A percentile compares a stretch with the other conserved stretches of the same genome.
phyloP scores from a whole-genome alignment of 2,329 filamentous ascomycete species.

The Apiospora phragmitis region DNA sequence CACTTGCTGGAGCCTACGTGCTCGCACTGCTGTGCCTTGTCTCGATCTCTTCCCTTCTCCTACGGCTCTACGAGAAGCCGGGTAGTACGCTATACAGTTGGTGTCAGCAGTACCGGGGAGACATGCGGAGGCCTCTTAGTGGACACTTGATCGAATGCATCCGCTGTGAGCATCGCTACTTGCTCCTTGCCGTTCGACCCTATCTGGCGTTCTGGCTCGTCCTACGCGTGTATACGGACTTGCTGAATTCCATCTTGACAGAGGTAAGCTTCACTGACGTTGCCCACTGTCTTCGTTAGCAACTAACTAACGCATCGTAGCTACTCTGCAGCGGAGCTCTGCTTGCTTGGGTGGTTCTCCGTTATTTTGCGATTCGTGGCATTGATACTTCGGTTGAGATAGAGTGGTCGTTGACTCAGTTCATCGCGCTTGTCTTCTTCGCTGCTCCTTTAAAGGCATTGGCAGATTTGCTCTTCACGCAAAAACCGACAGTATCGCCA shows the following conservation, averaged over 20 bases:
- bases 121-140: conserved; percentile 21
- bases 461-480: conserved; percentile 16
- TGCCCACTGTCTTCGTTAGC: neutral
- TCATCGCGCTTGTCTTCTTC: conserved; percentile 22
- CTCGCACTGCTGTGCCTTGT: conserved; percentile 18
- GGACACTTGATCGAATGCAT: conserved; percentile 23
- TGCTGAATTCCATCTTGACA: conserved; percentile 24
- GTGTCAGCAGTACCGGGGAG: conserved; percentile 24
- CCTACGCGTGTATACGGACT: conserved; percentile 24
- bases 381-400: conserved; percentile 16
- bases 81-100: conserved; percentile 22
- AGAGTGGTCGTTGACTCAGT: conserved; percentile 23
- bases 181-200: conserved; percentile 25
- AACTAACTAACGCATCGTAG: neutral
- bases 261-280: conserved; percentile 11
- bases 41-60: conserved; percentile 6
- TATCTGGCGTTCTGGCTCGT: conserved; percentile 26
- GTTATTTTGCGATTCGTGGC: conserved; percentile 21
- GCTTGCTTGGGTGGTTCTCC: conserved; percentile 22
- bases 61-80: conserved; percentile 16
- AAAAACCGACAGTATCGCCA: neutral
- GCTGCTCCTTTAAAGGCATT: conserved; percentile 20
- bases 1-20: conserved; percentile 17
- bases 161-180: conserved; percentile 27
- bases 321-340: conserved; percentile 20